A percentile compares a stretch with the other conserved stretches of the same genome.
phyloP scores from a whole-genome alignment of 257 asterid species.

The Vinca minor region DNA sequence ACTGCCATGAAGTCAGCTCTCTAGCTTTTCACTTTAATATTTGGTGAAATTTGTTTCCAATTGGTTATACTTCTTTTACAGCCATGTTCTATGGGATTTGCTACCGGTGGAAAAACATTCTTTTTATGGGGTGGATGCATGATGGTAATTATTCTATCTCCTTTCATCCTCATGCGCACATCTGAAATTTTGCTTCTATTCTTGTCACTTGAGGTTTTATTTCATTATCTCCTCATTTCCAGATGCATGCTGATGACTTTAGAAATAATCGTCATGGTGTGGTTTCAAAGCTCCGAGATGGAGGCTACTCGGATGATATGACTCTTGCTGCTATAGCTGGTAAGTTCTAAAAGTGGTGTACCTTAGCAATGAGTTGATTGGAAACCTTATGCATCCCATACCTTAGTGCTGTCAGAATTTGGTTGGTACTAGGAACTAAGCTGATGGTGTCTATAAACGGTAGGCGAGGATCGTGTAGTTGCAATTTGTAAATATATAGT shows the following conservation, averaged over 20 bases:
- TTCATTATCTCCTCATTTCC: conserved; percentile 16
- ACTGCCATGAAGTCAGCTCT: no score
- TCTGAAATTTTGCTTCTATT: conserved; percentile 6
- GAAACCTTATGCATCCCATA: neutral
- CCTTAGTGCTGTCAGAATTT: neutral
- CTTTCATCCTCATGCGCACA: conserved; percentile 12
- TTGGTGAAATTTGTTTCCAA: no score
- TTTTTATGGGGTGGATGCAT: conserved; percentile 99
- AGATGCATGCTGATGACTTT: conserved; percentile 99
- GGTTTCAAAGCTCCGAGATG: conserved; percentile 81
- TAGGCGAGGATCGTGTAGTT: neutral
- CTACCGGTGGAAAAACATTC: conserved; percentile 97
- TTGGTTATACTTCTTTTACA: conserved; percentile 21
- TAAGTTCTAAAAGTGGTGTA: conserved; percentile 20
- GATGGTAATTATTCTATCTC: conserved; percentile 56
- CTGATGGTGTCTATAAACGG: neutral
- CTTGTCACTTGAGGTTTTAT: conserved; percentile 12
- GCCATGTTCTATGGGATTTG: conserved; percentile 99
- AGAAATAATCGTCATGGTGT: conserved; percentile 73
- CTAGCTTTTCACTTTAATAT: no score
- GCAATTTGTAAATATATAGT: neutral
- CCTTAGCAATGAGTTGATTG: neutral
- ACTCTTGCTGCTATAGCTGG: conserved; percentile 97
- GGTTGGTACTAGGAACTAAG: neutral
- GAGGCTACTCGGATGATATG: conserved; percentile 99